A percentile compares a stretch with the other conserved stretches of the same genome.
phyloP scores from a whole-genome alignment of 345 rosid genomes.

The Ailanthus altissimus region DNA sequence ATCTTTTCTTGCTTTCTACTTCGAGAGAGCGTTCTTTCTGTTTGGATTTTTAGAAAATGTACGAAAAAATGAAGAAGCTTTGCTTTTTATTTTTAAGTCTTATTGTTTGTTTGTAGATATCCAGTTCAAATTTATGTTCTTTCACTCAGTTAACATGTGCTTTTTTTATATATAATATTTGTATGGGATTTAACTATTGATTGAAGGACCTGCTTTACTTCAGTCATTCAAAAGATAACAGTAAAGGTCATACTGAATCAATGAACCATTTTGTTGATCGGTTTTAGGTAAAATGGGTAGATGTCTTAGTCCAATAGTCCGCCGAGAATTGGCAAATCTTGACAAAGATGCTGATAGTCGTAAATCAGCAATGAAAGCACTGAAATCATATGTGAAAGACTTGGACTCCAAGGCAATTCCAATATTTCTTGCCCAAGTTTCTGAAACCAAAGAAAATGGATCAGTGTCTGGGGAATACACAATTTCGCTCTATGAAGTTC shows the following conservation, averaged over 20 bases:
- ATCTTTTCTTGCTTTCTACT: neutral
- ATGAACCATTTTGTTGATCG: neutral
- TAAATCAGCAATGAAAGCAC: slow-evolving; percentile 79
- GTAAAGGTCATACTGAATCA: neutral
- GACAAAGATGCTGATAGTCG: slow-evolving; percentile 79
- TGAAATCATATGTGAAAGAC: slow-evolving; percentile 78
- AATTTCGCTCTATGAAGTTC: slow-evolving; percentile 89
- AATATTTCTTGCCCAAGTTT: slow-evolving; percentile 79
- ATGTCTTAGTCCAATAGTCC: slow-evolving; percentile 69
- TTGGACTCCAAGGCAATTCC: slow-evolving; percentile 87
- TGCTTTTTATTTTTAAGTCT: neutral
- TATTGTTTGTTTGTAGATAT: neutral
- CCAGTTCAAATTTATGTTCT: neutral
- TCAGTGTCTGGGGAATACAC: slow-evolving; percentile 80
- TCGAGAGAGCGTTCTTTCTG: neutral
- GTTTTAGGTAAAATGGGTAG: slow-evolving; percentile 57
- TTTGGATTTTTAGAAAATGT: neutral
- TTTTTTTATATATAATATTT: neutral
- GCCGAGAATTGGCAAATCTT: slow-evolving; percentile 74
- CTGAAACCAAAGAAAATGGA: slow-evolving; percentile 88
- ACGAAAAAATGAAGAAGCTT: neutral
- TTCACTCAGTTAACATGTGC: neutral
- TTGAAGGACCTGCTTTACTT: neutral
- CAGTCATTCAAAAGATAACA: neutral
- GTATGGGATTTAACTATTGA: neutral